phyloP scores from a whole-genome alignment of 169 alveolate genomes.

The Amoebophrya sp. region DNA sequence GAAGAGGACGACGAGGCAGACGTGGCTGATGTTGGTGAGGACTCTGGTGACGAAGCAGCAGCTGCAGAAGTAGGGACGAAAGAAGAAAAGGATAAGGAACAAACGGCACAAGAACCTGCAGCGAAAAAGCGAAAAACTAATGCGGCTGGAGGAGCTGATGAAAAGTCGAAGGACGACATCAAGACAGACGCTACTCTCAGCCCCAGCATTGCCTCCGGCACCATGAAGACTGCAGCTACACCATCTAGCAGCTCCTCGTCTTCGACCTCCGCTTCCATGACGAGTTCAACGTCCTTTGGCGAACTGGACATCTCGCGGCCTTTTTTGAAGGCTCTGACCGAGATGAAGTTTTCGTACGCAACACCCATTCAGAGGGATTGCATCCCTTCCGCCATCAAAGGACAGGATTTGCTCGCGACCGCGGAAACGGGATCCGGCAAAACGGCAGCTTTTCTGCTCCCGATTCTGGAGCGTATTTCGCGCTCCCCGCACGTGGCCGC shows the following conservation, averaged over 20 bases:
- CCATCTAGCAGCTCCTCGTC: not conserved
- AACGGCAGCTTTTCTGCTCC: slow-evolving; percentile 71
- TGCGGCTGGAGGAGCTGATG: not conserved
- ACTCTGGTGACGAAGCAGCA: not conserved
- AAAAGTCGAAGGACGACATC: not conserved
- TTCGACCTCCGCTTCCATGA: not conserved
- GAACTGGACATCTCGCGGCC: slow-evolving; percentile 5
- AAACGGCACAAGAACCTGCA: not conserved
- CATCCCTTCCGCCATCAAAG: slow-evolving; percentile 68
- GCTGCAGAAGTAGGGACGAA: not conserved
- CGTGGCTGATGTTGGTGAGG: not conserved
- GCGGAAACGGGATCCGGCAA: slow-evolving; percentile 85
- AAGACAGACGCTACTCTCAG: not conserved
- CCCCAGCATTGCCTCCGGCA: not conserved
- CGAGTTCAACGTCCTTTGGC: not conserved
- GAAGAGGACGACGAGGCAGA: not conserved
- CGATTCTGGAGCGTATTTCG: slow-evolving; percentile 62
- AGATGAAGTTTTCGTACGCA: slow-evolving; percentile 52
- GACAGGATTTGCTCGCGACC: slow-evolving; percentile 61
- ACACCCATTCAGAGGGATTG: slow-evolving; percentile 65
- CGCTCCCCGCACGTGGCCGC: slow-evolving; percentile 48
- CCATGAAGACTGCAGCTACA: not conserved
- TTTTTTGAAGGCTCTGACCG: slow-evolving; percentile 48
- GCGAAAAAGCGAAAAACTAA: not conserved
- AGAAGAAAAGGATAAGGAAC: not conserved